These are phyloP conservation scores for Rhizopogon rudus DNA, from an alignment of 768 basidiomycete genomes.

Conservation along the genomic window DNA sequence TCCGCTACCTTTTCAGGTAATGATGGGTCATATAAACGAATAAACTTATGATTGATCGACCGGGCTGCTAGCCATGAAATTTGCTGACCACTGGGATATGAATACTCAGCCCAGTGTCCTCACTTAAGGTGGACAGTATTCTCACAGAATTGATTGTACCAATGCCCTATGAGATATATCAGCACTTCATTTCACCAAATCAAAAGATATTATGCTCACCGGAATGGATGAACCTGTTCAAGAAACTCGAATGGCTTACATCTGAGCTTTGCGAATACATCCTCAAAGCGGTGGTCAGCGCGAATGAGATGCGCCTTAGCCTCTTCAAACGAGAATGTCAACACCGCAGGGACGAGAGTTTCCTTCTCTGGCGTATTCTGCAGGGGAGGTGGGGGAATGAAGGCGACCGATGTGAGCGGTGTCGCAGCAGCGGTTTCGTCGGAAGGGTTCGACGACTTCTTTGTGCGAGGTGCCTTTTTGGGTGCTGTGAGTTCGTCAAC, in stretches of 20 bases:
- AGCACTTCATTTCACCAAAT: background rate
- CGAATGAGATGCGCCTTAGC: slow-evolving; percentile 68
- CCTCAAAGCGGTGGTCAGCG: slow-evolving; percentile 66
- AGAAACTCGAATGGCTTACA: slow-evolving; percentile 78
- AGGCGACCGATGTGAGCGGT: background rate
- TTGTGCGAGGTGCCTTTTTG: slow-evolving; percentile 1
- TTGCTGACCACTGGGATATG: slow-evolving; percentile 56
- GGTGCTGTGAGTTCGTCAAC: background rate
- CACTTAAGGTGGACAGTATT: background rate
- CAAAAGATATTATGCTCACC: slow-evolving; percentile 35
- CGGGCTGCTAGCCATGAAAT: slow-evolving; percentile 86
- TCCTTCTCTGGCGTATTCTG: slow-evolving; percentile 5
- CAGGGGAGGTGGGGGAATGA: slow-evolving; percentile 3
- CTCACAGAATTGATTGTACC: slow-evolving; percentile 68
- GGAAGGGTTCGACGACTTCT: slow-evolving; percentile 1
- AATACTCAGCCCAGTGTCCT: background rate
- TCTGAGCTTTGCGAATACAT: slow-evolving; percentile 55
- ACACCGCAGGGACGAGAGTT: slow-evolving; percentile 57
- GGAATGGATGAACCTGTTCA: slow-evolving; percentile 78
- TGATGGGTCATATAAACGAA: slow-evolving; percentile 66
- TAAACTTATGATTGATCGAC: slow-evolving; percentile 76
- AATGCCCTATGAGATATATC: slow-evolving; percentile 46
- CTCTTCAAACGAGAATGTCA: slow-evolving; percentile 73
- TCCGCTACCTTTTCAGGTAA: slow-evolving; percentile 65
- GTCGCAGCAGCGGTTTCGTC: background rate